Evolutionary conservation across 768 basidiomycete species (phyloP).

Genomic region (Hericium erinaceus): DNA sequence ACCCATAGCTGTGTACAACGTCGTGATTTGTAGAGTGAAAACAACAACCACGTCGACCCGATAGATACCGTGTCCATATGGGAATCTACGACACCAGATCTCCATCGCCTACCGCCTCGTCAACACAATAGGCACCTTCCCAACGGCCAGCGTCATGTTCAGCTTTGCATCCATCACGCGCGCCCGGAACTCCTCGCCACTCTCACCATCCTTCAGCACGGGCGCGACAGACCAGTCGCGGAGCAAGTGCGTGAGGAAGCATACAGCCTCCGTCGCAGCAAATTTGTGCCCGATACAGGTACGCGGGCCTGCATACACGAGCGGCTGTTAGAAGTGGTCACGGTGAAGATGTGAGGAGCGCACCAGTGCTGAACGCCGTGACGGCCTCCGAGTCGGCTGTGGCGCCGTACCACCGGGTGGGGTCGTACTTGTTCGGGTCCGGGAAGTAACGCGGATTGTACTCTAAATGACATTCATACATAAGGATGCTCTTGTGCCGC

Average conservation of each 20-base stretch:
- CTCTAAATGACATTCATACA: conserved; percentile 17
- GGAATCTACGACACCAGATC: too few relatives aligned
- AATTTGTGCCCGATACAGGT: conserved; percentile 48
- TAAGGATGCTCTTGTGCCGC: neutral
- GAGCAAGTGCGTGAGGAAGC: conserved; percentile 41
- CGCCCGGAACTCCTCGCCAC: conserved; percentile 13
- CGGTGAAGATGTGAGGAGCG: conserved; percentile 1
- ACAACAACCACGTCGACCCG: too few relatives aligned
- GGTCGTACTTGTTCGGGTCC: conserved; percentile 27
- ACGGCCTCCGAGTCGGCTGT: conserved; percentile 8
- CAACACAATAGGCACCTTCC: conserved; percentile 1
- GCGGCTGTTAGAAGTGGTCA: neutral
- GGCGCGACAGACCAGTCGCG: conserved; percentile 47
- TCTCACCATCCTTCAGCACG: conserved; percentile 30
- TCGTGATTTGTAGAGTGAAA: too few relatives aligned
- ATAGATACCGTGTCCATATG: too few relatives aligned
- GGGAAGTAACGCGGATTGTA: conserved; percentile 28
- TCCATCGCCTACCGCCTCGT: neutral
- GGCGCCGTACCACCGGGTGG: conserved; percentile 29
- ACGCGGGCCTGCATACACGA: conserved; percentile 31
- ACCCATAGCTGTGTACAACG: too few relatives aligned
- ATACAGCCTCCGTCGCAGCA: conserved; percentile 41
- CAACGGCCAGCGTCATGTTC: conserved; percentile 1
- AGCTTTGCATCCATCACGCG: conserved; percentile 4
- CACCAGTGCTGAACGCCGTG: conserved; percentile 14